phyloP scores from a whole-genome alignment of 306 rosid species.

The Spatholobus suberectus region DNA sequence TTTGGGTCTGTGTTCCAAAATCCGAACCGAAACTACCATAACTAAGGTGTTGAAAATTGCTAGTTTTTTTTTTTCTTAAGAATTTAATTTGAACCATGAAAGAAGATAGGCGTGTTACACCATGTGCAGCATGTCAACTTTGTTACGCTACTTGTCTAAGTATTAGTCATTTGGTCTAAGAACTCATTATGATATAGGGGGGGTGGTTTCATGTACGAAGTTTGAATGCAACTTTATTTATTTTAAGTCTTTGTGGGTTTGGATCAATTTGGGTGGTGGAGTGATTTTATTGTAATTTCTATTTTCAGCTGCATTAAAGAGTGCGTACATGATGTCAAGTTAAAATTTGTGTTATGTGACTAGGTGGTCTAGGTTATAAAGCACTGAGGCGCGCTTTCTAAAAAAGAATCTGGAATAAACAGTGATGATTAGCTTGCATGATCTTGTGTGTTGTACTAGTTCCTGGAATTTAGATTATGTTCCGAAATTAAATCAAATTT shows the following conservation, averaged over 20 bases:
- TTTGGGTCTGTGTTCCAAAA: no score
- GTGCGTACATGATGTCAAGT: neutral
- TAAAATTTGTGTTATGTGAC: neutral
- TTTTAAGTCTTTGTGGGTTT: neutral
- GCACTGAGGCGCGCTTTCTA: conserved; percentile 19
- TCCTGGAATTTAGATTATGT: neutral
- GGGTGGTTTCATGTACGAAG: neutral
- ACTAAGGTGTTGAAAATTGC: neutral
- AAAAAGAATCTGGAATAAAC: conserved; percentile 1
- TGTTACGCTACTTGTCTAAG: neutral
- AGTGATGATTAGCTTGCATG: conserved; percentile 6
- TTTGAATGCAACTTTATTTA: conserved; percentile 23
- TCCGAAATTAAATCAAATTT: conserved; percentile 8
- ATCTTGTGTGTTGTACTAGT: neutral
- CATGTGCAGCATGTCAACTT: conserved; percentile 31
- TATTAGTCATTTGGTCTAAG: neutral
- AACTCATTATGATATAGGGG: neutral
- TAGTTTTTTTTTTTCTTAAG: no score
- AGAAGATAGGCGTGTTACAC: neutral
- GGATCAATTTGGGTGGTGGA: neutral
- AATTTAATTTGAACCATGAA: neutral
- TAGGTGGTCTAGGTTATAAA: conserved; percentile 20
- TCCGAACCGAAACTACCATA: neutral
- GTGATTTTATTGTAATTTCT: neutral
- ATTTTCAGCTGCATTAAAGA: neutral